These are phyloP conservation scores for Cystobasidium ongulense DNA, from an alignment of 768 basidiomycete genomes.

Conservation along the genomic window DNA sequence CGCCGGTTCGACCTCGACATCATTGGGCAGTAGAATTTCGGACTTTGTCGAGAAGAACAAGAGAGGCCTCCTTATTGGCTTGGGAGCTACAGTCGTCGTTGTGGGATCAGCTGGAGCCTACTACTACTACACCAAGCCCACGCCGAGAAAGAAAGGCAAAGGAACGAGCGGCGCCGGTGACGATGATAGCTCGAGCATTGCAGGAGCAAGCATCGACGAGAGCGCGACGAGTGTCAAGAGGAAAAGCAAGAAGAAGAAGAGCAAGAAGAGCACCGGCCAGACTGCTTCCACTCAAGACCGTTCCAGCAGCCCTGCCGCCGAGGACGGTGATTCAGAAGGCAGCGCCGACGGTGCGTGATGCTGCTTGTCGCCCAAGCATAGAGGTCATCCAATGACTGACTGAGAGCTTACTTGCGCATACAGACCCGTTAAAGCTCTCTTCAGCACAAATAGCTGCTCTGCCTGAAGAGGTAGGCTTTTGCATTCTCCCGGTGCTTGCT, in stretches of 20 bases:
- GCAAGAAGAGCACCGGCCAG: conserved; percentile 14
- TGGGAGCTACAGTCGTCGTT: conserved; percentile 61
- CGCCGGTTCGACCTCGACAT: background rate
- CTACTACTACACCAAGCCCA: conserved; percentile 43
- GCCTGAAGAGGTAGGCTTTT: conserved; percentile 15
- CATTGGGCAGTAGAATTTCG: conserved; percentile 37
- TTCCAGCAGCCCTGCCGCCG: background rate
- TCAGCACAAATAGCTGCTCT: conserved; percentile 22
- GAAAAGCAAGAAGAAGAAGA: conserved; percentile 33
- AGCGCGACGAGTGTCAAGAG: conserved; percentile 7
- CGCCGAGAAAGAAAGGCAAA: conserved; percentile 9
- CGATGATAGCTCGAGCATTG: background rate
- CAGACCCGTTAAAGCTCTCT: conserved; percentile 15
- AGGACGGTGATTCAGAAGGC: conserved; percentile 21
- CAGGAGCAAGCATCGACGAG: conserved; percentile 1
- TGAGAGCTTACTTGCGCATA: background rate
- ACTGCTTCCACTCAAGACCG: background rate
- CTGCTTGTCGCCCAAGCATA: background rate
- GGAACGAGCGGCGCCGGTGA: background rate
- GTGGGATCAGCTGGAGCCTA: conserved; percentile 72
- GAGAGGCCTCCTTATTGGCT: conserved; percentile 62
- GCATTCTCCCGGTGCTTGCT: conserved; percentile 31
- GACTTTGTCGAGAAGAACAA: conserved; percentile 64
- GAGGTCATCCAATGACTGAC: background rate
- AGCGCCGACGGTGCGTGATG: conserved; percentile 2